Evolutionary conservation across 2,329 filamentous ascomycete species (phyloP), one percentile per base, ranked within the genome.

Genomic region (Bimuria novae-zelandiae): DNA sequence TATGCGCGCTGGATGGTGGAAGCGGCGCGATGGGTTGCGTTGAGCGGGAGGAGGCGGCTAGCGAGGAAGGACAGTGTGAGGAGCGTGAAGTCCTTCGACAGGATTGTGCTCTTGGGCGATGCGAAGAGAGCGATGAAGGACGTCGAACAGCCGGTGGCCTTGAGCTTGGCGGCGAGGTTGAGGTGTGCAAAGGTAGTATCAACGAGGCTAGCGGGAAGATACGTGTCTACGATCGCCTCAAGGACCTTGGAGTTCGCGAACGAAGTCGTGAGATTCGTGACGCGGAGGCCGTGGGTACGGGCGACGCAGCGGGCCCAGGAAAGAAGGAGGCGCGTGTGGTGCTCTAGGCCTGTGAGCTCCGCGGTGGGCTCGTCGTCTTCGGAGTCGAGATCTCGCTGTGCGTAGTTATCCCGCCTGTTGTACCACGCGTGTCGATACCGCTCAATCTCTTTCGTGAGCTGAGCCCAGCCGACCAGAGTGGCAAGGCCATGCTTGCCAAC

Each of bases 41-140:
- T 77, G 5, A 82, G 75, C 0, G 80, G 77, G 3, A 87, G 73
- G 1, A 87, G 72, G 35, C 84, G 78, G 3, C 82, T 84, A 36
- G 82, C 83, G 5, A 87, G 77, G 65, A 86, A 86, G 3, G 83
- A 77, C 7, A 87, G 78, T 2, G 81, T 78, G 2, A 81, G 79
- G 22, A 85, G 65, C 0, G 81, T 83, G 56, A 84, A 85, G 59
- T 81, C 78, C 22, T 74, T 73, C 51, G 80, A 79, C 11, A 83
- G 81, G 21, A 85, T 77, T 22, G 75, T 71, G 4, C 58, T 61
- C 14, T 61, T 43, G 5, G 58, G 56, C 4, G 66, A 55, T 6
- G 64, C 62, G 56, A 80, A 78, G 47, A 80, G 77, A 45, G 68
- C 68, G 61, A 73, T 69, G 75, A 82, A 83, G 25, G 68, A 70